Evolutionary conservation across 441 rosid species (phyloP), one percentile per base, ranked within the genome.

Genomic region (Hura crepitans): DNA sequence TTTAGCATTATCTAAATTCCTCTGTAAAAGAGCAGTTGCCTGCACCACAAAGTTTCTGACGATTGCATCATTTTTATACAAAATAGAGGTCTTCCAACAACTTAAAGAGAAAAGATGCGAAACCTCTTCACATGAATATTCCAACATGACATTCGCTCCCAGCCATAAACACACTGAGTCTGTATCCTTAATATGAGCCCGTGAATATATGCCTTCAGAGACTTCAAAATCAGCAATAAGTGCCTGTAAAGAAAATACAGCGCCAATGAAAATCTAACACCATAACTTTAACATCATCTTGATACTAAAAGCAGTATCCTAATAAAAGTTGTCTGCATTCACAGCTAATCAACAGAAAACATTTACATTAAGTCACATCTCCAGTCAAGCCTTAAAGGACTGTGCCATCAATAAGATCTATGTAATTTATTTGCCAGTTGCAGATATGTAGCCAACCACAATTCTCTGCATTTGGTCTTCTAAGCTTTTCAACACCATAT

Each of bases 141-240:
- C 99, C 79, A 90, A 82, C 97, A 92, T 92, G 77, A 94, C 97
- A 80, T 92, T 95, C 69, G 97, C 97, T 73, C 91, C 97, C 46
- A 90, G 78, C 97, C 97, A 95, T 75, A 95, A 81, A 75, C 97
- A 89, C 49, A 95, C 97, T 0, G 89, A 89, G 75, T 89, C 95
- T 2, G 79, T 58, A 65, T 87, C 87, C 74, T 87, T 85, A 76
- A 89, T 81, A 67, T 73, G 45, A 77, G 95, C 89, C 72, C 85
- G 84, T 15, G 96, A 93, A 79, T 87, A 90, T 82, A 91, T 89
- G 81, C 96, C 95, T 84, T 92, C 97, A 60, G 90, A 88, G 50
- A 89, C 96, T 82, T 85, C 98, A 83, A 91, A 89, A 83, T 93
- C 96, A 53, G 96, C 82, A 65, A 89, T 49, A 69, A 90, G 92